Evolutionary conservation across 2,329 filamentous ascomycete species (phyloP).

Genomic region (Endoconidiophora polonica): DNA sequence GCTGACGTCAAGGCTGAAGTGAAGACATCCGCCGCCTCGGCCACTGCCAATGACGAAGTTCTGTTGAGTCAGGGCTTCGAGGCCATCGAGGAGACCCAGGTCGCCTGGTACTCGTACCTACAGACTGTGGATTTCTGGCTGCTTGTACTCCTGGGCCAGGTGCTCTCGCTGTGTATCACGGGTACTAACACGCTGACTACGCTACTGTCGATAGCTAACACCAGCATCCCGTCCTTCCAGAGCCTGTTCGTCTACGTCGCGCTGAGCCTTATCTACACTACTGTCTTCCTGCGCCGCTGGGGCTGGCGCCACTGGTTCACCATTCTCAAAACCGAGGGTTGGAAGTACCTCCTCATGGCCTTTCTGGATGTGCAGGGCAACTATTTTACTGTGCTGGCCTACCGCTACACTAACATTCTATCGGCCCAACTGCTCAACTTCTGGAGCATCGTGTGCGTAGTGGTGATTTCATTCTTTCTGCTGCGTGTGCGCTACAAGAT

Average conservation of each 20-base stretch:
- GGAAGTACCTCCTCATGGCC: conserved; percentile 84
- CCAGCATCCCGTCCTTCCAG: conserved; percentile 86
- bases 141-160: conserved; percentile 63
- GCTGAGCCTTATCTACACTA: conserved; percentile 66
- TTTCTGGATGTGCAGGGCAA: conserved; percentile 95
- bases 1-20: conserved; percentile 5
- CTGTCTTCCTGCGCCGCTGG: conserved; percentile 62
- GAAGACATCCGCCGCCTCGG: background rate
- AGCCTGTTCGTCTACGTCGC: conserved; percentile 88
- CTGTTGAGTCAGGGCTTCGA: conserved; percentile 35
- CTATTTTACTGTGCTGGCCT: conserved; percentile 93
- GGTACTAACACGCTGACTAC: conserved; percentile 80
- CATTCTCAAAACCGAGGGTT: conserved; percentile 55
- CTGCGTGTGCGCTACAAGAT: conserved; percentile 79
- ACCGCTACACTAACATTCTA: conserved; percentile 80
- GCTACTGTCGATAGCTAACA: conserved; percentile 47
- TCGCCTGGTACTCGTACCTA: conserved; percentile 57
- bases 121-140: conserved; percentile 77
- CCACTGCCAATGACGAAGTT: conserved; percentile 18
- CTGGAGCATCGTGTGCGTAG: conserved; percentile 91
- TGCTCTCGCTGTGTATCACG: conserved; percentile 79
- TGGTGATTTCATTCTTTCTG: conserved; percentile 65
- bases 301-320: conserved; percentile 53
- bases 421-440: conserved; percentile 95
- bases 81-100: conserved; percentile 35